A percentile compares a stretch with the other conserved stretches of the same genome.
These are phyloP conservation scores for Hygrocybe coccinea DNA, from an alignment of 768 basidiomycete species.

Conservation along the genomic window DNA sequence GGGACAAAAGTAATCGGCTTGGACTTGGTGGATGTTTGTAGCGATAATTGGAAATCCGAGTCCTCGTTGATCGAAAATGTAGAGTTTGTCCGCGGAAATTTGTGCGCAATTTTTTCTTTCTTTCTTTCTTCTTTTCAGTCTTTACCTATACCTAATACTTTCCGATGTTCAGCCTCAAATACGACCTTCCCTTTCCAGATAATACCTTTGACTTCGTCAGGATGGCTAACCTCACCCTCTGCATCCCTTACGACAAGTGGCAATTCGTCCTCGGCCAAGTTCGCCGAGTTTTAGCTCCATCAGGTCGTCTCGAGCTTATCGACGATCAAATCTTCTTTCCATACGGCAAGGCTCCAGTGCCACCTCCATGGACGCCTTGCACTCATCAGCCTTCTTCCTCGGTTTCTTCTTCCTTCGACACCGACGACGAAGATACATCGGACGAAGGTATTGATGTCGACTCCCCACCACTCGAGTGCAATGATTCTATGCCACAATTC, in stretches of 20 bases:
- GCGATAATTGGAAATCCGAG: conserved; percentile 32
- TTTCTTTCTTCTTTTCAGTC: conserved; percentile 5
- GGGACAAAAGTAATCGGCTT: conserved; percentile 54
- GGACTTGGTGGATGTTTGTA: conserved; percentile 52
- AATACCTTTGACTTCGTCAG: conserved; percentile 67
- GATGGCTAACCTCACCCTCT: conserved; percentile 62
- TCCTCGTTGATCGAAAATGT: conserved; percentile 33
- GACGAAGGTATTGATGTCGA: conserved; percentile 10
- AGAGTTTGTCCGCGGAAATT: conserved; percentile 57
- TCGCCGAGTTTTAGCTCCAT: conserved; percentile 53
- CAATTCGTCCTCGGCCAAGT: conserved; percentile 53
- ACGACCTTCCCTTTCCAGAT: conserved; percentile 56
- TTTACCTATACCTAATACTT: background rate
- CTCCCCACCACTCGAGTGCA: conserved; percentile 1
- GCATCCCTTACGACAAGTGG: conserved; percentile 61
- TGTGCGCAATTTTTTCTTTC: conserved; percentile 44
- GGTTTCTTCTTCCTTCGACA: conserved; percentile 13
- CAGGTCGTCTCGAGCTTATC: conserved; percentile 67
- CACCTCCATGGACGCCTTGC: conserved; percentile 24
- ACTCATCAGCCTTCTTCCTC: conserved; percentile 12
- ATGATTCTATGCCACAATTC: background rate
- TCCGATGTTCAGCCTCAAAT: conserved; percentile 40
- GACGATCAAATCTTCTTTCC: conserved; percentile 70
- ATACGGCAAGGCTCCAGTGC: conserved; percentile 32
- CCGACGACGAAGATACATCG: conserved; percentile 9